Percentiles rank a stretch among this genome's conserved stretches.
phyloP scores from a whole-genome alignment of 1,139 yeast genomes.

The Yamadazyma conglobata region DNA sequence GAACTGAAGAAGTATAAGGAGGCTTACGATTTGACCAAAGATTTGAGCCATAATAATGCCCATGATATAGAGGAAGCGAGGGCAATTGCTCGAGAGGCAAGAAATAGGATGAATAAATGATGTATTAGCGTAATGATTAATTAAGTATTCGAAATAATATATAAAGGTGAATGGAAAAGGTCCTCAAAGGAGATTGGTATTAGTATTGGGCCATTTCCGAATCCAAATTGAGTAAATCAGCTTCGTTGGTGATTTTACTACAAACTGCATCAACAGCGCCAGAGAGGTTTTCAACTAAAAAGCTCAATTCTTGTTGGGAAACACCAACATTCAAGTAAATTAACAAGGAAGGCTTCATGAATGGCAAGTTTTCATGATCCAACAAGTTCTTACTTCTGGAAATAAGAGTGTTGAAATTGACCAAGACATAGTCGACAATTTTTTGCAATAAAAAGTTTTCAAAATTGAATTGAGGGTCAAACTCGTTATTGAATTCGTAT shows the following conservation, averaged over 20 bases:
- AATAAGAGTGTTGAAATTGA: slow-evolving; percentile 54
- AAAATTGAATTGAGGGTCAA: slow-evolving; percentile 46
- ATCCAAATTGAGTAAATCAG: slow-evolving; percentile 6
- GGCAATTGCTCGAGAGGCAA: slow-evolving; percentile 72
- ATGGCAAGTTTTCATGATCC: slow-evolving; percentile 74
- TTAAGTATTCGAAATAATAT: too few species aligned
- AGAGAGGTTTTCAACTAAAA: slow-evolving; percentile 17
- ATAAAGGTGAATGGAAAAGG: too few species aligned
- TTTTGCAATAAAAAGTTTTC: slow-evolving; percentile 64
- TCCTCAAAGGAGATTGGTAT: too few species aligned
- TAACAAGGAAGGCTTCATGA: slow-evolving; percentile 65
- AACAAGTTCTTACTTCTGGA: slow-evolving; percentile 67
- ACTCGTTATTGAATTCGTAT: slow-evolving; percentile 29
- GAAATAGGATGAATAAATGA: slow-evolving; percentile 35
- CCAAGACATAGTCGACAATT: slow-evolving; percentile 53
- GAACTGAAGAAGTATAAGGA: slow-evolving; percentile 53
- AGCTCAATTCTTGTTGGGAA: slow-evolving; percentile 47
- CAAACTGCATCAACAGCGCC: slow-evolving; percentile 20
- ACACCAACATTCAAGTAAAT: slow-evolving; percentile 58
- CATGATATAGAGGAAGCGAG: slow-evolving; percentile 90
- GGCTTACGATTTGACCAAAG: slow-evolving; percentile 75
- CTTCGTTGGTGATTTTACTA: slow-evolving; percentile 3
- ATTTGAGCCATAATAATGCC: slow-evolving; percentile 71
- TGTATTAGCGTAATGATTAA: slow-evolving; percentile 1
- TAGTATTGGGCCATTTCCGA: slow-evolving; percentile 8